Conservation (phyloP, 78 protist species). For the Chrysochromulina tobinii region DNA sequence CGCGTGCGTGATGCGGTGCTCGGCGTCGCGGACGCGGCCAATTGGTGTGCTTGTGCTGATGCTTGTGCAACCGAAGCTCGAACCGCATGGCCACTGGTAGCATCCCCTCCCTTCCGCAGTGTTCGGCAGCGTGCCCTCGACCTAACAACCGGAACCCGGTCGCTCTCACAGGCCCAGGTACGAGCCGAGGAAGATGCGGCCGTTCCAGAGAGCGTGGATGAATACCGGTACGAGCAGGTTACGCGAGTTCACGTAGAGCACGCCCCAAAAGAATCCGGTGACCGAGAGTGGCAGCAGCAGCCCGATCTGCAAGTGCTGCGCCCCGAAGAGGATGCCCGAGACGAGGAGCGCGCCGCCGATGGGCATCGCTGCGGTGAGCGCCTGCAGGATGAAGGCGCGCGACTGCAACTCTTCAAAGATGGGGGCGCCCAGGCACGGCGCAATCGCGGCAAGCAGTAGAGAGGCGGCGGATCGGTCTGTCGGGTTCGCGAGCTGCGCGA, state of each 20-base stretch:
- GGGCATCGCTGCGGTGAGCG: background rate
- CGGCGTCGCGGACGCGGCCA: no score
- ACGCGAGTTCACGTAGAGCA: background rate
- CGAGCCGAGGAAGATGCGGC: slow-evolving; percentile 1
- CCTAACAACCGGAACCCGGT: no score
- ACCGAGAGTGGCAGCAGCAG: background rate
- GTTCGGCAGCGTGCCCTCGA: no score
- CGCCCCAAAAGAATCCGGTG: slow-evolving; percentile 7
- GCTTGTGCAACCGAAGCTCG: no score
- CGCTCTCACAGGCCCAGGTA: background rate
- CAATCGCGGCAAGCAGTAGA: background rate
- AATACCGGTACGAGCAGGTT: background rate
- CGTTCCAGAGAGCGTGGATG: slow-evolving; percentile 1
- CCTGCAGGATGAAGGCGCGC: slow-evolving; percentile 5
- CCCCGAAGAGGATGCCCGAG: background rate
- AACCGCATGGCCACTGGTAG: no score
- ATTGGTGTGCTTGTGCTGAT: no score
- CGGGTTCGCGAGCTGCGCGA: slow-evolving; percentile 4
- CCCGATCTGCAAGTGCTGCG: slow-evolving; percentile 7
- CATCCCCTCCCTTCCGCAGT: no score
- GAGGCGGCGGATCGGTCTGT: background rate
- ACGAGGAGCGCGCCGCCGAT: background rate
- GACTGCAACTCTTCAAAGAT: slow-evolving; percentile 1
- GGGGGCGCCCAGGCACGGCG: slow-evolving; percentile 9
- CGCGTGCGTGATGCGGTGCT: no score